Base-by-base conservation (phyloP, 768 basidiomycete genomes). In the Termitomyces sp. region DNA sequence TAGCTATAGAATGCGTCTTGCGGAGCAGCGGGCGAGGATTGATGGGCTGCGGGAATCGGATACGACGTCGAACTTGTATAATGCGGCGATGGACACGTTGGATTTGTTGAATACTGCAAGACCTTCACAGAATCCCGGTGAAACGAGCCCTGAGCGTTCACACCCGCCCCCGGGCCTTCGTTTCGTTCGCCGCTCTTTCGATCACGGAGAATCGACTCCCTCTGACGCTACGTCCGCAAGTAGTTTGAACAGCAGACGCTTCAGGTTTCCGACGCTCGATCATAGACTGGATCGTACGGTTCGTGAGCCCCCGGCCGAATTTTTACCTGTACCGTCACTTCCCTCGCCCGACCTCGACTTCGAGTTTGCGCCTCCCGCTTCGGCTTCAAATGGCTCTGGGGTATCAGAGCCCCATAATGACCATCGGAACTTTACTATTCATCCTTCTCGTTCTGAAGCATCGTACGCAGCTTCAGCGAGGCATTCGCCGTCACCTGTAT, bases 261-360 rank as follows among this genome's bases (percentile, higher is more conserved):
- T 3, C 7, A 40, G 37, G 37, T 40, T 51, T 14, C 48, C 48
- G 4, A 23, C 21, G 16, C 35, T n/a, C 7, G 23, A 50, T 5
- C 25, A n/a, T 27, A n/a, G n/a, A n/a, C 17, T 27, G 35, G 49
- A 50, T 11, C 48, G 23, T 50, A 10, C 35, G 7, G 8, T 23
- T 29, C 50, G 50, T n/a, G 50, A 51, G 10, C 47, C 32, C 16
- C 14, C 19, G 53, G 25, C 27, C 43, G 53, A 57, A 8, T 57
- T 50, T 31, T 57, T 63, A 16, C 57, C 64, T 29, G 49, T 60
- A 31, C 65, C 65, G 5, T 61, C 60, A 5, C 60, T 66, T 21
- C 68, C 66, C 9, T 66, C 68, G 4, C 69, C 70, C 14, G 65
- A 62, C n/a, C 59, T 70, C n/a, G 63, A 63, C 31, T 63, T 68